Conservation (phyloP, 352 stramenopile species). For the Halophytophthora batemanensis region DNA sequence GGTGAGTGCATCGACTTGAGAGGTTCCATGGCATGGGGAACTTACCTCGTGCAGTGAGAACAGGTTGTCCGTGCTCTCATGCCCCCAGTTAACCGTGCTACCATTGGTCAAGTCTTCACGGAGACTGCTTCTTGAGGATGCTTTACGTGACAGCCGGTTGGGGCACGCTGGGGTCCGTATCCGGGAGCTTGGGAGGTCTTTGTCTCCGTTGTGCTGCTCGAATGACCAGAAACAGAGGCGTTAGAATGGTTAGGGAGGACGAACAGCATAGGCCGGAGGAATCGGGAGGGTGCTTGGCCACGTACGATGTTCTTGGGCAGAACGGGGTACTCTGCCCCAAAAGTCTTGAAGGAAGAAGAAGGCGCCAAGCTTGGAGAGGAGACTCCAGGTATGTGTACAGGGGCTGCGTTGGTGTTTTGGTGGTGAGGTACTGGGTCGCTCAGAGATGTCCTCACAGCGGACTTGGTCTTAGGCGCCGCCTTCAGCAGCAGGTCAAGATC, state of each 20-base stretch:
- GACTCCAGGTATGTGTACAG: not conserved
- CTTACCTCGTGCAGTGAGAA: conserved; percentile 33
- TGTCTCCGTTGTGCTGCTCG: conserved; percentile 22
- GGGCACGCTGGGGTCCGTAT: conserved; percentile 35
- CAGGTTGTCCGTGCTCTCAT: conserved; percentile 8
- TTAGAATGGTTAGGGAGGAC: not conserved
- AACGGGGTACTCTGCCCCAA: conserved; percentile 10
- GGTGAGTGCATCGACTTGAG: too few species aligned
- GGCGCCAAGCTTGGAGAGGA: not conserved
- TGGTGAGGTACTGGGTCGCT: conserved; percentile 12
- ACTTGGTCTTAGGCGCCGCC: not conserved
- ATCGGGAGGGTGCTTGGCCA: not conserved
- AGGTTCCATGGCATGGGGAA: not conserved
- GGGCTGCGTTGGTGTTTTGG: not conserved
- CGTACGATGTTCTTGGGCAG: conserved; percentile 27
- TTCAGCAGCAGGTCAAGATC: conserved; percentile 4
- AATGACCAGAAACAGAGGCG: not conserved
- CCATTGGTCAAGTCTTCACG: not conserved
- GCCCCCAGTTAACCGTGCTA: conserved; percentile 3
- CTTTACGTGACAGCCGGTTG: conserved; percentile 24
- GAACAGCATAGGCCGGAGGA: conserved; percentile 1
- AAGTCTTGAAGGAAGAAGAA: not conserved
- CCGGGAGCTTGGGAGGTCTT: conserved; percentile 28
- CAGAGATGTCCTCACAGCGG: conserved; percentile 1
- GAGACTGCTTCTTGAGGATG: conserved; percentile 6